Percentiles rank a stretch among this genome's conserved stretches.
Evolutionary conservation across 2,329 filamentous ascomycete species (phyloP).

Genomic region (Lanzia echinophila): DNA sequence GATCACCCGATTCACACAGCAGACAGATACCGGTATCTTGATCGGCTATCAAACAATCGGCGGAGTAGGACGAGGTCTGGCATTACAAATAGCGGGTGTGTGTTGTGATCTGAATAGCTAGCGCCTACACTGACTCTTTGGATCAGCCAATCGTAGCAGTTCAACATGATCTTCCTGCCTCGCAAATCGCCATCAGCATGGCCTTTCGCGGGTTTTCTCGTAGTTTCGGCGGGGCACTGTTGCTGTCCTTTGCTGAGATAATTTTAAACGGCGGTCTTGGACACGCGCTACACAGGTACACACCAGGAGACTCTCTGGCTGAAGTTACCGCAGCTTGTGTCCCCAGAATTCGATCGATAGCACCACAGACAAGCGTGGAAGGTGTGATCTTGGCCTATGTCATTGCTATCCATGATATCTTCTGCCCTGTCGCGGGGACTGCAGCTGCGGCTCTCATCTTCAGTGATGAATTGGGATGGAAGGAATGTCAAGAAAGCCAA

Average conservation of each 20-base stretch:
- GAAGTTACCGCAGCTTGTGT: too few relatives aligned
- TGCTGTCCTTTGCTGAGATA: conserved; percentile 9
- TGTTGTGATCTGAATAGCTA: neutral
- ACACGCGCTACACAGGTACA: too few relatives aligned
- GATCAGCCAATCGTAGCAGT: neutral
- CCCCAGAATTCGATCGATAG: too few relatives aligned
- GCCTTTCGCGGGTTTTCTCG: neutral
- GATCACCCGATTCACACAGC: conserved; percentile 27
- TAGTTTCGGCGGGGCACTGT: conserved; percentile 1
- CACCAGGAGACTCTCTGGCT: too few relatives aligned
- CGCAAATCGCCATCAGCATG: neutral
- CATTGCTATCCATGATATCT: too few relatives aligned
- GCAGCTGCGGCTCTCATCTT: too few relatives aligned
- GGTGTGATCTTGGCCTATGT: too few relatives aligned
- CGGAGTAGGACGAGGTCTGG: conserved; percentile 21
- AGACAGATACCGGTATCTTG: conserved; percentile 18
- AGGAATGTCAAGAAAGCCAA: too few relatives aligned
- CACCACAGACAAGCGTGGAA: too few relatives aligned
- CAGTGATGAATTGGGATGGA: too few relatives aligned
- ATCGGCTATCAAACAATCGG: conserved; percentile 25
- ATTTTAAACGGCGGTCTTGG: neutral
- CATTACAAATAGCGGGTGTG: conserved; percentile 21
- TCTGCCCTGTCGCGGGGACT: too few relatives aligned
- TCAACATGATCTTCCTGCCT: neutral
- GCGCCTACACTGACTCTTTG: too few relatives aligned